Conservation (phyloP, 768 basidiomycete species). For the Tulasnella calospora region DNA sequence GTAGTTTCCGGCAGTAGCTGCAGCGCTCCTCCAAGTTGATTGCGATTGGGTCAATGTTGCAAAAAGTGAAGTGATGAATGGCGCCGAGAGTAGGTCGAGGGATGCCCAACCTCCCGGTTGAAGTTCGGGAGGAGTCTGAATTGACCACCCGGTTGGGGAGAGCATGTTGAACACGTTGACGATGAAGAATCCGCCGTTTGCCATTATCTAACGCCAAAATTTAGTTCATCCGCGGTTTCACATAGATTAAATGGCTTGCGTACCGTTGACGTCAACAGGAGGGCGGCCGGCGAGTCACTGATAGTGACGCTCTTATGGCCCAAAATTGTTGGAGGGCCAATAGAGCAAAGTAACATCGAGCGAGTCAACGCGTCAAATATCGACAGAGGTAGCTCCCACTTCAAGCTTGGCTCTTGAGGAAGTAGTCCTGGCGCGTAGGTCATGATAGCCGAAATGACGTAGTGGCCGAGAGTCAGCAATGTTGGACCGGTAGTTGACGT, state of each 20-base stretch:
- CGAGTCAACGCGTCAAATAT: slow-evolving; percentile 75
- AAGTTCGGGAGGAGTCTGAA: slow-evolving; percentile 77
- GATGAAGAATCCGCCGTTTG: slow-evolving; percentile 79
- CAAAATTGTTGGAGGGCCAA: slow-evolving; percentile 66
- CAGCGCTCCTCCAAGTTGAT: slow-evolving; percentile 51
- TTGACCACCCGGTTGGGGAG: slow-evolving; percentile 59
- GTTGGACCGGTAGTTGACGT: slow-evolving; percentile 60
- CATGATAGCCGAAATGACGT: slow-evolving; percentile 58
- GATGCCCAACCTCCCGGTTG: slow-evolving; percentile 80
- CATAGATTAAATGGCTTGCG: slow-evolving; percentile 33
- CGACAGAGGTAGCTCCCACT: slow-evolving; percentile 65
- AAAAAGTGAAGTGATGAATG: slow-evolving; percentile 69
- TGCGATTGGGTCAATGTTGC: slow-evolving; percentile 82
- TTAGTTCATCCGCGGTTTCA: background rate
- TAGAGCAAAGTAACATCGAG: slow-evolving; percentile 68
- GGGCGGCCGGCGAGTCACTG: slow-evolving; percentile 66
- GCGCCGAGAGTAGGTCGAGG: slow-evolving; percentile 80
- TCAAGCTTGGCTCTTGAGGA: slow-evolving; percentile 40
- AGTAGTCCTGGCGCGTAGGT: slow-evolving; percentile 39
- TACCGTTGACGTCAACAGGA: slow-evolving; percentile 68
- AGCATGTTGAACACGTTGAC: slow-evolving; percentile 70
- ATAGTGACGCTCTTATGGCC: slow-evolving; percentile 48
- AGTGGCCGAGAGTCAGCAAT: slow-evolving; percentile 59
- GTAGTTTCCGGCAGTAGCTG: background rate
- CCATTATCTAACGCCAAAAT: slow-evolving; percentile 47